A percentile compares a stretch with the other conserved stretches of the same genome.
Evolutionary conservation across 2,329 filamentous ascomycete genomes (phyloP).

Genomic region (Alternaria triticimaculans): DNA sequence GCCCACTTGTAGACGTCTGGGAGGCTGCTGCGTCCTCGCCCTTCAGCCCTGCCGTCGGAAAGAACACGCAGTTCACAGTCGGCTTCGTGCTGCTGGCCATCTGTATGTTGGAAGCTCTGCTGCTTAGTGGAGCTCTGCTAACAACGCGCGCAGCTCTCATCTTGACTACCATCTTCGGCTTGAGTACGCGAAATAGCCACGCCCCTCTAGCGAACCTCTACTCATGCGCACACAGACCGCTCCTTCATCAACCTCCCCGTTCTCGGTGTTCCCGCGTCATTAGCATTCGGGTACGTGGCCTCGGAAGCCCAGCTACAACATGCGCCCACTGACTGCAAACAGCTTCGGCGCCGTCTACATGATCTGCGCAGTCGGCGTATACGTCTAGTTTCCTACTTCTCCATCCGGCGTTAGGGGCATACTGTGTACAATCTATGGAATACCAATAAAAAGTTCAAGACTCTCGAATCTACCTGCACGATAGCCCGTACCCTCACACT

Average conservation of each 20-base stretch:
- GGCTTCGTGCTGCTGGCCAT: conserved; percentile 77
- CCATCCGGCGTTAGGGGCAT: conserved; percentile 38
- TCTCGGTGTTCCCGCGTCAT: conserved; percentile 83
- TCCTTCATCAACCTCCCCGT: conserved; percentile 77
- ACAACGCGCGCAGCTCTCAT: conserved; percentile 60
- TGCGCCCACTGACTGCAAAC: conserved; percentile 13
- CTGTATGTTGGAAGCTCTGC: conserved; percentile 54
- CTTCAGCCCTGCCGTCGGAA: conserved; percentile 79
- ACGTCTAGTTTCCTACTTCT: conserved; percentile 70
- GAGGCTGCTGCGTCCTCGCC: conserved; percentile 87
- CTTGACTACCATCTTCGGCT: conserved; percentile 78
- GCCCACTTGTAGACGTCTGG: conserved; percentile 81
- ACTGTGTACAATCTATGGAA: conserved; percentile 47
- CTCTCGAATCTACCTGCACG: conserved; percentile 14
- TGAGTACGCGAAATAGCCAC: conserved; percentile 68
- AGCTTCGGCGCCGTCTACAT: conserved; percentile 96
- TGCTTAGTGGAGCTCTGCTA: conserved; percentile 30
- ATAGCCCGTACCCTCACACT: background rate
- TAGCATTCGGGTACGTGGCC: conserved; percentile 81
- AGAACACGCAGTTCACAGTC: conserved; percentile 82
- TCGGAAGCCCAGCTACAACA: background rate
- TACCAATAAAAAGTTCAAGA: conserved; percentile 47
- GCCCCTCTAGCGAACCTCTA: background rate
- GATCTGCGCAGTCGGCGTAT: conserved; percentile 98
- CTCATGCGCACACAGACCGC: conserved; percentile 77